These are phyloP conservation scores for Wickerhamiella brachini DNA, from an alignment of 805 yeast species.

Conservation along the genomic window DNA sequence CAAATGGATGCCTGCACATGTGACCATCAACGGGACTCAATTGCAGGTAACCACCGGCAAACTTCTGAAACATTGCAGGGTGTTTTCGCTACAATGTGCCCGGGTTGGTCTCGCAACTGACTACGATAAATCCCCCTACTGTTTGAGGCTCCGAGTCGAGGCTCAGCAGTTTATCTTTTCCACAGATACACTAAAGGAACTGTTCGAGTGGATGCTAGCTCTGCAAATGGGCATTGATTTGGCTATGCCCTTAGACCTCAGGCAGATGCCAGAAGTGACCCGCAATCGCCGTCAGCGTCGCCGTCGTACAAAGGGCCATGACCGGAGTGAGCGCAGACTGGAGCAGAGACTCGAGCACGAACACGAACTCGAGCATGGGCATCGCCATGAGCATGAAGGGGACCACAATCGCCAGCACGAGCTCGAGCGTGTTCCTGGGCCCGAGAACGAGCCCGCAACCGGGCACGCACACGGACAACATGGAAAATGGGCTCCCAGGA, in stretches of 20 bases:
- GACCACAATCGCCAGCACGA: too few species aligned
- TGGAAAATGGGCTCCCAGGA: background rate
- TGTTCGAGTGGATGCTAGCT: slow-evolving; percentile 68
- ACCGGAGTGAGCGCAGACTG: too few species aligned
- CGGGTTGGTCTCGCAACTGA: slow-evolving; percentile 77
- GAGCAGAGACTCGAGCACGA: too few species aligned
- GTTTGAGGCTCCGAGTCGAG: slow-evolving; percentile 56
- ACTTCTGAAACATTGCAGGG: slow-evolving; percentile 11
- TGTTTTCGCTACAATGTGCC: slow-evolving; percentile 71
- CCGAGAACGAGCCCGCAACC: too few species aligned
- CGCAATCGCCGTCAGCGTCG: slow-evolving; percentile 10
- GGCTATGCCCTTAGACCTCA: slow-evolving; percentile 55
- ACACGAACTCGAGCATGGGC: too few species aligned
- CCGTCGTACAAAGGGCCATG: slow-evolving; percentile 43
- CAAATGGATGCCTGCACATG: slow-evolving; percentile 53
- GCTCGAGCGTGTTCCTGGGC: too few species aligned
- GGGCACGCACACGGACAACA: too few species aligned
- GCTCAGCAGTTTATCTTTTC: slow-evolving; percentile 65
- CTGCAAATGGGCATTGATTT: slow-evolving; percentile 66
- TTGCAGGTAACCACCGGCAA: slow-evolving; percentile 49
- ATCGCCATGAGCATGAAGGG: too few species aligned
- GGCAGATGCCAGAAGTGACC: slow-evolving; percentile 54
- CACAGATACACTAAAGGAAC: slow-evolving; percentile 45
- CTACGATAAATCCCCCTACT: slow-evolving; percentile 42
- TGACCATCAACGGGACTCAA: slow-evolving; percentile 80